A percentile compares a stretch with the other conserved stretches of the same genome.
Conservation (phyloP, 2,329 filamentous ascomycete species). For the Cladobotryum protrusum region DNA sequence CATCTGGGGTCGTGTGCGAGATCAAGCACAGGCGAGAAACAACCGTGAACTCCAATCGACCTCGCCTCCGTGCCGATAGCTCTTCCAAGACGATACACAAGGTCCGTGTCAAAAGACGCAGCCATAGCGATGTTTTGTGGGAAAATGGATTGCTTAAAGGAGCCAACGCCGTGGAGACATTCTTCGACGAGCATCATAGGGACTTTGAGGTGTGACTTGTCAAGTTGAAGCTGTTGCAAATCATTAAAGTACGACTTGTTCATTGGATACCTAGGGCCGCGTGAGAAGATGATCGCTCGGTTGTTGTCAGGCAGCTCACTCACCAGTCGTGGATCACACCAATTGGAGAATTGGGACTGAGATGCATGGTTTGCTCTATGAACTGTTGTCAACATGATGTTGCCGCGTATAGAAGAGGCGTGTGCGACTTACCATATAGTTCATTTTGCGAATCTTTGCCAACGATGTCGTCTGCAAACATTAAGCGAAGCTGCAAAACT, state of each 20-base stretch:
- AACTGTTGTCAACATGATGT: not conserved
- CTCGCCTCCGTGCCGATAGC: slow-evolving; percentile 9
- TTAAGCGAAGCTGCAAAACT: slow-evolving; percentile 10
- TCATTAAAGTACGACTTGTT: slow-evolving; percentile 7
- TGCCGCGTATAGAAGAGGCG: too few relatives aligned
- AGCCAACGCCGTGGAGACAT: slow-evolving; percentile 4
- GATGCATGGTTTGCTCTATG: slow-evolving; percentile 9
- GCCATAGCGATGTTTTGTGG: slow-evolving; percentile 10
- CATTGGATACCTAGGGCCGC: slow-evolving; percentile 6
- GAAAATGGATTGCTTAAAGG: slow-evolving; percentile 9
- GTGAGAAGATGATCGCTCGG: not conserved
- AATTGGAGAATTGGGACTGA: slow-evolving; percentile 7
- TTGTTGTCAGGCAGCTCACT: not conserved
- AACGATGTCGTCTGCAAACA: slow-evolving; percentile 11
- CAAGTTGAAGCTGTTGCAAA: slow-evolving; percentile 6
- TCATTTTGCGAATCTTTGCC: slow-evolving; percentile 9
- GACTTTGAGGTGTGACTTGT: slow-evolving; percentile 7
- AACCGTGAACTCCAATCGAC: slow-evolving; percentile 8
- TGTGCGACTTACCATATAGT: slow-evolving; percentile 2
- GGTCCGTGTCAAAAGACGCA: slow-evolving; percentile 6
- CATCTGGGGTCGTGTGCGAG: slow-evolving; percentile 9
- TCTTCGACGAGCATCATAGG: slow-evolving; percentile 11
- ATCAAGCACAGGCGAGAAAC: slow-evolving; percentile 9
- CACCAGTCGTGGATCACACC: slow-evolving; percentile 10
- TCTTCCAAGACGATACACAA: slow-evolving; percentile 6